phyloP scores from a whole-genome alignment of 2,329 filamentous ascomycete species.

The Colletotrichum simmondsii region DNA sequence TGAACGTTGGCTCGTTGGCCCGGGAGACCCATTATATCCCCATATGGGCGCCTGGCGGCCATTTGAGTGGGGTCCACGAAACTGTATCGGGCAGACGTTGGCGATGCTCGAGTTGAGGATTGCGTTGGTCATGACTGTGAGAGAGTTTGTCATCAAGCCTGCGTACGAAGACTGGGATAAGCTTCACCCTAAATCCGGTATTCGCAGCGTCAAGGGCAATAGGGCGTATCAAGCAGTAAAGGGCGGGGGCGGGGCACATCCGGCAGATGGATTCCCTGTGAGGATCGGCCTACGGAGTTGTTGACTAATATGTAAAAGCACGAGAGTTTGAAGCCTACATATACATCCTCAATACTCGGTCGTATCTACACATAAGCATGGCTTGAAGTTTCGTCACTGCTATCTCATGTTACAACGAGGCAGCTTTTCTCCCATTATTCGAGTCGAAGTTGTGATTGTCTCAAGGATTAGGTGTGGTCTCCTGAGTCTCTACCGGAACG shows the following conservation, averaged over 20 bases:
- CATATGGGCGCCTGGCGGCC: conserved; percentile 57
- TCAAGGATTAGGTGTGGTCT: neutral
- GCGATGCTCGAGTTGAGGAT: conserved; percentile 60
- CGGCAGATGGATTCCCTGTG: conserved; percentile 15
- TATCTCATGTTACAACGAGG: neutral
- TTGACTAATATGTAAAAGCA: neutral
- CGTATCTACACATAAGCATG: neutral
- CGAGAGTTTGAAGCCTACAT: neutral
- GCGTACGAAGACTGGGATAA: conserved; percentile 19
- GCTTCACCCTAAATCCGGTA: conserved; percentile 23
- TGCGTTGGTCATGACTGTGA: conserved; percentile 55
- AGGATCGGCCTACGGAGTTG: conserved; percentile 1
- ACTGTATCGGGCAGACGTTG: conserved; percentile 55
- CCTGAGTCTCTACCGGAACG: neutral
- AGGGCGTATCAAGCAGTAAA: conserved; percentile 2
- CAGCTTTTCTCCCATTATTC: neutral
- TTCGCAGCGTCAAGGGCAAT: conserved; percentile 36
- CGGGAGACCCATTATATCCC: conserved; percentile 22
- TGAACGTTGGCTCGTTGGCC: conserved; percentile 54
- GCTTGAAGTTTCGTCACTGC: neutral
- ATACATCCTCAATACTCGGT: neutral
- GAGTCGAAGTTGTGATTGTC: neutral
- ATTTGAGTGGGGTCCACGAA: conserved; percentile 61
- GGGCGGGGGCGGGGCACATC: conserved; percentile 18
- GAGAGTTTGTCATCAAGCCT: conserved; percentile 52